Conservation (phyloP, 2,329 filamentous ascomycete genomes). For the Hyphodiscus sp. region DNA sequence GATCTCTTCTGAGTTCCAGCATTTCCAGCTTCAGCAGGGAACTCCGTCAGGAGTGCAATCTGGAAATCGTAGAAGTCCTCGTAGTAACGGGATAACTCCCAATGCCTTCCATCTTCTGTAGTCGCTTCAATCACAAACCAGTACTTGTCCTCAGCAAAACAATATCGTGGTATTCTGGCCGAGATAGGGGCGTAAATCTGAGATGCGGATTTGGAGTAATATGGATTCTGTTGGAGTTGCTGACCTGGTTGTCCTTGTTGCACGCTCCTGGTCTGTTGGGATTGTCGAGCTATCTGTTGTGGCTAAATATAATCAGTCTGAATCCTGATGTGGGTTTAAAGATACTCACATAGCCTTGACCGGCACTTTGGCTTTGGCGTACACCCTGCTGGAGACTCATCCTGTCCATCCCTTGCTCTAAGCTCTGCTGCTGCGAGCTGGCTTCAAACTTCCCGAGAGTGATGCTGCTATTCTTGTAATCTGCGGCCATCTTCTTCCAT, state of each 20-base stretch:
- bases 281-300: background rate
- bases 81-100: conserved; percentile 92
- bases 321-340: background rate
- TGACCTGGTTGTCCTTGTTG: conserved; percentile 23
- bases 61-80: conserved; percentile 99
- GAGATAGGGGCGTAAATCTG: conserved; percentile 69
- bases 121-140: conserved; percentile 95
- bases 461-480: conserved; percentile 99
- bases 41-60: conserved; percentile 86
- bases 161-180: conserved; percentile 85
- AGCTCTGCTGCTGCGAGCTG: conserved; percentile 43
- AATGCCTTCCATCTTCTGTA: conserved; percentile 83
- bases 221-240: conserved; percentile 25
- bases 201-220: conserved; percentile 39
- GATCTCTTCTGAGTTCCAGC: conserved; percentile 71
- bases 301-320: background rate
- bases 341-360: conserved; percentile 39
- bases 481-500: conserved; percentile 99
- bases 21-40: conserved; percentile 88
- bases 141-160: conserved; percentile 95
- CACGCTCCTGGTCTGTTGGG: conserved; percentile 18
- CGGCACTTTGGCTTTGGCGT: conserved; percentile 38
- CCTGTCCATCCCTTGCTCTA: conserved; percentile 68
- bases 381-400: conserved; percentile 65
- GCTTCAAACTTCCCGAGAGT: conserved; percentile 85